Evolutionary conservation across 1,139 yeast species (phyloP).

Genomic region (Suhomyces bolitotheri): DNA sequence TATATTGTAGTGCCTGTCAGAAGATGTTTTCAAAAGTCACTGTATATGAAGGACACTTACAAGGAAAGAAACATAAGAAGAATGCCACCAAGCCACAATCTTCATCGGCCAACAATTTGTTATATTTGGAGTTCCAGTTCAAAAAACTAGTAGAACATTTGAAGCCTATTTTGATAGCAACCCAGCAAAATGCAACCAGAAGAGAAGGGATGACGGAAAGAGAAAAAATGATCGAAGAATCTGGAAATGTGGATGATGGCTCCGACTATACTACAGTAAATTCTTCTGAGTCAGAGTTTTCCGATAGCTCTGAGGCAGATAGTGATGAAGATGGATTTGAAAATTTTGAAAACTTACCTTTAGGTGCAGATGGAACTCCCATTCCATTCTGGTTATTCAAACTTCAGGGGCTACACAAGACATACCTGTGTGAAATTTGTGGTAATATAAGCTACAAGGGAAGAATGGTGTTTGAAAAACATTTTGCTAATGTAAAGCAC

Average conservation of each 20-base stretch:
- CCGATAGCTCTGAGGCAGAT: conserved; percentile 32
- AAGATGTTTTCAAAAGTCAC: conserved; percentile 63
- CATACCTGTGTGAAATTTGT: conserved; percentile 82
- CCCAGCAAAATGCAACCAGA: conserved; percentile 67
- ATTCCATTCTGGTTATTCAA: conserved; percentile 94
- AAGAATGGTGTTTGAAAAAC: conserved; percentile 66
- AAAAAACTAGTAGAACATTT: conserved; percentile 32
- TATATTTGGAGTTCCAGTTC: conserved; percentile 6
- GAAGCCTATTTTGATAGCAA: conserved; percentile 40
- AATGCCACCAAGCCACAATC: conserved; percentile 25
- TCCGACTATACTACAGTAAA: conserved; percentile 35
- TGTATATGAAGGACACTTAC: conserved; percentile 68
- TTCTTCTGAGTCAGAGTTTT: conserved; percentile 10
- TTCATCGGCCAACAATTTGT: background rate
- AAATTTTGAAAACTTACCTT: conserved; percentile 55
- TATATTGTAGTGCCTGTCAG: conserved; percentile 66
- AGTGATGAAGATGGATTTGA: conserved; percentile 31
- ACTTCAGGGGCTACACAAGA: conserved; percentile 77
- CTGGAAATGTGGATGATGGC: conserved; percentile 33
- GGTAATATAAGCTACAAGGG: conserved; percentile 79
- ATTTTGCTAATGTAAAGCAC: conserved; percentile 71
- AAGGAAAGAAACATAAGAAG: conserved; percentile 75
- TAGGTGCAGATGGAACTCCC: conserved; percentile 89
- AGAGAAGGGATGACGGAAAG: conserved; percentile 70
- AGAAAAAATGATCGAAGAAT: conserved; percentile 58